phyloP scores from a whole-genome alignment of 495 filamentous ascomycete genomes.

The Parathielavia appendiculata region DNA sequence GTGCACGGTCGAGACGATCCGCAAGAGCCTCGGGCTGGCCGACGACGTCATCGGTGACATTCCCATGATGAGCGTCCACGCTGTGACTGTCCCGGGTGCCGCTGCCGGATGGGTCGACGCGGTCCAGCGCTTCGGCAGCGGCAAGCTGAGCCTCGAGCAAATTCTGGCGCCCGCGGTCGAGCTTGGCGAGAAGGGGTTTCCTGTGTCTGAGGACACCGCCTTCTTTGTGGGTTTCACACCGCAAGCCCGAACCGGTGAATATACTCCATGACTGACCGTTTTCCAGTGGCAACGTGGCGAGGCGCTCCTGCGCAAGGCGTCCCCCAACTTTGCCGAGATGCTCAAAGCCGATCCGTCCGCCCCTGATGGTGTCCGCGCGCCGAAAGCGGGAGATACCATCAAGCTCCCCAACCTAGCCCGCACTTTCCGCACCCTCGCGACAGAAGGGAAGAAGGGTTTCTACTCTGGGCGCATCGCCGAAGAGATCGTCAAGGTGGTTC shows the following conservation, averaged over 20 bases:
- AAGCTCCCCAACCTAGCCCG: constrained; percentile 74
- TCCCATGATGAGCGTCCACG: constrained; percentile 69
- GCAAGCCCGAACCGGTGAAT: neutral
- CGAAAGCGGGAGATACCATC: constrained; percentile 80
- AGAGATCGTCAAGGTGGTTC: constrained; percentile 69
- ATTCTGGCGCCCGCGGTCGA: constrained; percentile 80
- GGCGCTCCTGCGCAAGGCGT: constrained; percentile 56
- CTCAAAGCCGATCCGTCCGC: constrained; percentile 66
- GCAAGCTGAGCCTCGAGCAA: constrained; percentile 70
- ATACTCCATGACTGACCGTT: neutral
- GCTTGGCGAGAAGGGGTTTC: constrained; percentile 82
- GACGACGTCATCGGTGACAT: constrained; percentile 59
- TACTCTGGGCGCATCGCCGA: constrained; percentile 81
- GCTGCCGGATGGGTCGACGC: constrained; percentile 93
- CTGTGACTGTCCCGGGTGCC: constrained; percentile 83
- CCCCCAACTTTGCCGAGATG: constrained; percentile 81
- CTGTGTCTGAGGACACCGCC: constrained; percentile 75
- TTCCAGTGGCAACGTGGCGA: constrained; percentile 64
- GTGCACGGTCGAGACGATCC: constrained; percentile 62
- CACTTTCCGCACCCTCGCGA: constrained; percentile 75
- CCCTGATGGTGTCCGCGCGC: constrained; percentile 60
- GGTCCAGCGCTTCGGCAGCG: constrained; percentile 86
- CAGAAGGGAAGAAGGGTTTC: constrained; percentile 83
- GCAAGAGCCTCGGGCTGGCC: constrained; percentile 61
- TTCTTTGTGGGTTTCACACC: constrained; percentile 53